Conservation (phyloP, 2,329 filamentous ascomycete genomes). For the Tolypocladium tundrense region DNA sequence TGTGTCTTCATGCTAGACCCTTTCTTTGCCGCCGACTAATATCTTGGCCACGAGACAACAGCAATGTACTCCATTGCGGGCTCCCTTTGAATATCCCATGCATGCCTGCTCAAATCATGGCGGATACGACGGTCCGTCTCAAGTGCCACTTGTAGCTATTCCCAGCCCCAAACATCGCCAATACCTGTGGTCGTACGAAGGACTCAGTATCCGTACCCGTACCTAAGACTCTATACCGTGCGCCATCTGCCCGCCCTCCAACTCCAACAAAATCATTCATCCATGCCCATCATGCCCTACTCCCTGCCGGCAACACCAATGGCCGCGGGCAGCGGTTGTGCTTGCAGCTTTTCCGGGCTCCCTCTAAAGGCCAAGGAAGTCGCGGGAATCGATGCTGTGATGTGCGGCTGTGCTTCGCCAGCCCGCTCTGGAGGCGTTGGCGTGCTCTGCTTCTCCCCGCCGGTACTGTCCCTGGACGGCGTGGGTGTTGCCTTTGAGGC, state of each 20-base stretch:
- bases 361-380: constrained; percentile 48
- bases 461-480: neutral
- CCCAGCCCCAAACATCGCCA: neutral
- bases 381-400: constrained; percentile 22
- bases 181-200: neutral
- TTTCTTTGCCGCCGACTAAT: neutral
- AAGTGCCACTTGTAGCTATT: neutral
- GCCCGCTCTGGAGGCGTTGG: constrained; percentile 4
- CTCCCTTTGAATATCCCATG: neutral
- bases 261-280: constrained; percentile 5
- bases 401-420: constrained; percentile 12
- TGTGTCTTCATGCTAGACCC: neutral
- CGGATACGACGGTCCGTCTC: neutral
- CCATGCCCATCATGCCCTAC: constrained; percentile 10
- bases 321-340: constrained; percentile 17
- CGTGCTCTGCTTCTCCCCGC: constrained; percentile 4
- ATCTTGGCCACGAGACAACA: neutral
- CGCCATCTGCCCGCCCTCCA: neutral
- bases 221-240: neutral
- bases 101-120: neutral
- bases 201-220: neutral
- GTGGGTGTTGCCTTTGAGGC: neutral
- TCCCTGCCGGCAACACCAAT: constrained; percentile 20
- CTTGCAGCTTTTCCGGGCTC: constrained; percentile 47
- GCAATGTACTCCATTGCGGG: neutral